phyloP scores from a whole-genome alignment of 257 asterid genomes.

The Nicotiana benthamiana region DNA sequence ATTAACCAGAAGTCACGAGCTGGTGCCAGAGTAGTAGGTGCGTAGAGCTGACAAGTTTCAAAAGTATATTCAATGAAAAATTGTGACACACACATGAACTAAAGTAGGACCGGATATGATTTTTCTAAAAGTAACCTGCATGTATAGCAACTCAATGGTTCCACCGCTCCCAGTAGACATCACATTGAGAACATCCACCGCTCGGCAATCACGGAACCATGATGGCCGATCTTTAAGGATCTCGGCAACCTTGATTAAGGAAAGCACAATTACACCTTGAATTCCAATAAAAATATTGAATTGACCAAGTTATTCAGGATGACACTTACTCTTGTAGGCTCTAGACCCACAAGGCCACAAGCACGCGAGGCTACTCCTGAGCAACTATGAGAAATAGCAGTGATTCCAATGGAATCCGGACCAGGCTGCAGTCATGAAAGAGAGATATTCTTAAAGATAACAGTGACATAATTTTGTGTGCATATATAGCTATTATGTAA shows the following conservation, averaged over 20 bases:
- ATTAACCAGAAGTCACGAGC: conserved; percentile 97
- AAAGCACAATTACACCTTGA: neutral
- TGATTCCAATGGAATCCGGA: conserved; percentile 64
- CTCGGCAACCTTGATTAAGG: conserved; percentile 67
- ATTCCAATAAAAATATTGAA: neutral
- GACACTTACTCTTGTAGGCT: conserved; percentile 79
- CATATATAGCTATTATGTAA: neutral
- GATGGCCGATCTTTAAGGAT: conserved; percentile 92
- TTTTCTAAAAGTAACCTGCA: conserved; percentile 55
- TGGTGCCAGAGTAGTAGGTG: conserved; percentile 86
- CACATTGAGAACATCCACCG: conserved; percentile 78
- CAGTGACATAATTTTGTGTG: neutral
- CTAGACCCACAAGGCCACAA: conserved; percentile 92
- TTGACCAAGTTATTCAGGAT: neutral
- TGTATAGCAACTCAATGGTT: conserved; percentile 87
- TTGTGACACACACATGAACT: neutral
- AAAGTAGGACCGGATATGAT: neutral
- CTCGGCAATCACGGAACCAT: conserved; percentile 95
- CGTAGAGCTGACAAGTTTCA: conserved; percentile 56
- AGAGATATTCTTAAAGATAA: neutral
- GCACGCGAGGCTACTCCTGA: conserved; percentile 95
- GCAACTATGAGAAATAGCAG: conserved; percentile 53
- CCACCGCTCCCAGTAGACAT: conserved; percentile 92
- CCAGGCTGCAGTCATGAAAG: conserved; percentile 41
- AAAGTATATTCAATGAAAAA: neutral